Percentiles rank a stretch among this genome's conserved stretches.
Conservation (phyloP, 1,139 yeast genomes). For the Saccharomyces hybrid region DNA sequence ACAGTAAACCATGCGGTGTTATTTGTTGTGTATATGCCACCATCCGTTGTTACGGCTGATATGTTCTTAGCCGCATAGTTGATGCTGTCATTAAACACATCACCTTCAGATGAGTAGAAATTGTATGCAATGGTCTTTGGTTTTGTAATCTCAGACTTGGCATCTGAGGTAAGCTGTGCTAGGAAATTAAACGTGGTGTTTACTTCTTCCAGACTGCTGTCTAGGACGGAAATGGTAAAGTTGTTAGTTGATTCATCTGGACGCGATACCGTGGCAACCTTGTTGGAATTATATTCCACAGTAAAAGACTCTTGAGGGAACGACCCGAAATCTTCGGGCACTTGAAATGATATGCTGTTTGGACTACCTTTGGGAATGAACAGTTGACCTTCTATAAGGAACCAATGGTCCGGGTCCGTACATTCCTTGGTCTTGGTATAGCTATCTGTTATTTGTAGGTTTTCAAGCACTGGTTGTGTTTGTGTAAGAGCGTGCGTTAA, state of each 20-base stretch:
- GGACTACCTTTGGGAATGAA: conserved; percentile 17
- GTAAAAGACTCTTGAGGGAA: conserved; percentile 18
- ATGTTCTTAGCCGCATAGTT: conserved; percentile 17
- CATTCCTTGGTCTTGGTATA: conserved; percentile 19
- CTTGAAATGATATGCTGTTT: conserved; percentile 17
- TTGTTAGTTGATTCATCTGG: conserved; percentile 15
- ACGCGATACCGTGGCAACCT: conserved; percentile 17
- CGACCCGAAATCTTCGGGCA: conserved; percentile 21
- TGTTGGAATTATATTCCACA: conserved; percentile 13
- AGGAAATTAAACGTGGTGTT: conserved; percentile 24
- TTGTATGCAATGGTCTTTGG: conserved; percentile 17
- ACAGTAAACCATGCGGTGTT: conserved; percentile 27
- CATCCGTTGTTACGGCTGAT: conserved; percentile 18
- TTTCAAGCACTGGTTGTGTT: not conserved
- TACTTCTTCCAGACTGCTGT: conserved; percentile 8
- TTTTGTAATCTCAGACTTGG: conserved; percentile 10
- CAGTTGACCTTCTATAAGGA: conserved; percentile 22
- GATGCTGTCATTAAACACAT: conserved; percentile 15
- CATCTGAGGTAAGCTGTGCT: conserved; percentile 15
- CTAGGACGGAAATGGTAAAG: conserved; percentile 18
- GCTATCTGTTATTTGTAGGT: conserved; percentile 20
- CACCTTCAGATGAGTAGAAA: conserved; percentile 19
- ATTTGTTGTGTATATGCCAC: conserved; percentile 20
- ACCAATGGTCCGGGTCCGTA: conserved; percentile 24
- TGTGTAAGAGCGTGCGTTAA: not conserved